Base-by-base conservation (phyloP, 495 filamentous ascomycete genomes). In the Podospora anserina region DNA sequence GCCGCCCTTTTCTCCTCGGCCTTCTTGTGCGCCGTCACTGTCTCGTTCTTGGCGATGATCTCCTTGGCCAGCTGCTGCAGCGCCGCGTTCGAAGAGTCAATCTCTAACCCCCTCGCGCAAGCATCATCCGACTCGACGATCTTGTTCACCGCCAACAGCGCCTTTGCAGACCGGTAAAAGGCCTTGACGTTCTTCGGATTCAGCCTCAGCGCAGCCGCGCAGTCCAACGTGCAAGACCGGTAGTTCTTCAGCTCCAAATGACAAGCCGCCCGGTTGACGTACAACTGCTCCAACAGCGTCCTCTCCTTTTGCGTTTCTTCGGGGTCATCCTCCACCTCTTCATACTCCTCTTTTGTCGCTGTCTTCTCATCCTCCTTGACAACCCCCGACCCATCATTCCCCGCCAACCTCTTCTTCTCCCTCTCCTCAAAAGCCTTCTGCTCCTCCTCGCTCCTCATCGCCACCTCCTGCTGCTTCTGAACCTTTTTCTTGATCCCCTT, bases 251-350 rank as follows among this genome's bases (percentile, higher is more conserved):
- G 76, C 68, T 81, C 78, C 59, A 97, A 80, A 78, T 98, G 90
- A 76, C 92, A 95, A 26, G 94, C 84, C 1, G 95, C 92, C 56
- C 95, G 89, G 77, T 97, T 98, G 72, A 89, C 87, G 74, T 91
- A 88, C 64, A 91, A 91, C 2, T 87, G 85, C 76, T 96, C 92
- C 65, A 93, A 85, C 63, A 91, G 79, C 63, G 81, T 75, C 58
- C 79, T 81, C 70, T 92, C 85, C 54, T 86, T 79, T 66, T 83
- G 79, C 44, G 82, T 73, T 70, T 93, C 89, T 2, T 75, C 76
- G 5, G 74, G 69, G 54, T 74, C 78, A 64, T 84, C 83, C 4
- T 82, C 69, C 16, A 76, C 71, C 63, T 86, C 80, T 16, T 63
- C 57, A 0, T 66, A 49, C 7, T 71, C 58, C n/a, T 57, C 44